Conservation (phyloP, 2,329 filamentous ascomycete species). For the Ceratocystis harringtonii region DNA sequence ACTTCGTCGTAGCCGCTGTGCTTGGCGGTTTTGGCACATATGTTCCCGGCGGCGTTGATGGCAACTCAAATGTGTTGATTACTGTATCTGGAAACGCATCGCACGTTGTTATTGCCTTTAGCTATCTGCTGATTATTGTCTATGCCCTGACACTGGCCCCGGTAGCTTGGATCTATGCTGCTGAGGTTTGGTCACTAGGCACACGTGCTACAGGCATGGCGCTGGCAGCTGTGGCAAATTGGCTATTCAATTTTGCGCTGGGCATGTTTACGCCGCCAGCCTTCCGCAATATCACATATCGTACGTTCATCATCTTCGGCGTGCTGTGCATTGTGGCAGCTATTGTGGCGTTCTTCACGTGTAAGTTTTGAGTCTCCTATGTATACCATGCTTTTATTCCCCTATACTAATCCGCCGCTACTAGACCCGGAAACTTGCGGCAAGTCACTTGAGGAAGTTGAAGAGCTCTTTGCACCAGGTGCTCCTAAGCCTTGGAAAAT, state of each 20-base stretch:
- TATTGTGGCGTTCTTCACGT: slow-evolving; percentile 30
- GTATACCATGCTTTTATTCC: neutral
- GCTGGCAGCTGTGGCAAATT: slow-evolving; percentile 36
- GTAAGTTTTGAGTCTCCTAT: neutral
- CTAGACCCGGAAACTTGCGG: slow-evolving; percentile 27
- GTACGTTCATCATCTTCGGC: slow-evolving; percentile 27
- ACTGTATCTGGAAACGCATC: slow-evolving; percentile 36
- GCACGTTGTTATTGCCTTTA: slow-evolving; percentile 49
- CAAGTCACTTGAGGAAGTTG: slow-evolving; percentile 30
- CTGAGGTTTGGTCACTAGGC: slow-evolving; percentile 48
- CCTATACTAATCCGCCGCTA: neutral
- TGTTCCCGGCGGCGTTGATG: slow-evolving; percentile 31
- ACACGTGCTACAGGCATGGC: slow-evolving; percentile 46
- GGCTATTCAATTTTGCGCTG: slow-evolving; percentile 29
- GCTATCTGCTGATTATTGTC: slow-evolving; percentile 47
- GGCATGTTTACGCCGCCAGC: slow-evolving; percentile 28
- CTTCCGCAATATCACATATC: slow-evolving; percentile 25
- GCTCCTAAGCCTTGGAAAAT: slow-evolving; percentile 29
- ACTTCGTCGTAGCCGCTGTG: slow-evolving; percentile 39
- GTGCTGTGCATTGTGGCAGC: slow-evolving; percentile 31
- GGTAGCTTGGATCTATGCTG: slow-evolving; percentile 50
- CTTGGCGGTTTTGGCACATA: slow-evolving; percentile 33
- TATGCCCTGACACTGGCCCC: slow-evolving; percentile 50
- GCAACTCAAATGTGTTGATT: slow-evolving; percentile 32
- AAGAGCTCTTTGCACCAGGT: slow-evolving; percentile 25